Conservation (phyloP, 148 eudicot genomes). For the Rhododendron simsii region DNA sequence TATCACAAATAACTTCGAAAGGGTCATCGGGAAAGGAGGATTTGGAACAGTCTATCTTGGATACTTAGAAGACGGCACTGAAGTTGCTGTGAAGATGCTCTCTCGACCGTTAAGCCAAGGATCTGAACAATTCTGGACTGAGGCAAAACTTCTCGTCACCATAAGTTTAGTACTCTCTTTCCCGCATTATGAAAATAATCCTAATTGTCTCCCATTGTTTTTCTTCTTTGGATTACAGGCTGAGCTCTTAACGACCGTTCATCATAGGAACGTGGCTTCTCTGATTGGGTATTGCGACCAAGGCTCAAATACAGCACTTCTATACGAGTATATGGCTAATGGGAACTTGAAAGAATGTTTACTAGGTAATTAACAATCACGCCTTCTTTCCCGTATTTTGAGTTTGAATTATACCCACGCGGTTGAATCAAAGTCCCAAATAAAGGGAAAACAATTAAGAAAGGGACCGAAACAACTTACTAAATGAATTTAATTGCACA, state of each 20-base stretch:
- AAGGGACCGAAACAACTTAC: neutral
- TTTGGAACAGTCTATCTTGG: neutral
- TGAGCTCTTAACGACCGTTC: neutral
- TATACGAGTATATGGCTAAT: neutral
- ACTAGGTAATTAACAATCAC: neutral
- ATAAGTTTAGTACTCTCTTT: neutral
- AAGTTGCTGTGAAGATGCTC: neutral
- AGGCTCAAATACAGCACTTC: neutral
- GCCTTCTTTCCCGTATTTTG: neutral
- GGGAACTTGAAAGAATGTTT: neutral
- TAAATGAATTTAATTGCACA: neutral
- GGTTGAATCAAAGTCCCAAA: neutral
- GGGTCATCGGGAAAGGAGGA: neutral
- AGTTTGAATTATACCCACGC: neutral
- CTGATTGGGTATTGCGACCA: neutral
- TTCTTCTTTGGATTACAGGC: neutral
- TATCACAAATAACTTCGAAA: conserved; percentile 10
- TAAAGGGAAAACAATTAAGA: neutral
- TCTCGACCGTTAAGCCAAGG: neutral
- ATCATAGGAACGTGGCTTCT: neutral
- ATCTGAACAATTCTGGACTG: neutral
- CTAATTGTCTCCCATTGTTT: neutral
- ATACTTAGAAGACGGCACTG: neutral
- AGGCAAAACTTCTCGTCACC: neutral
- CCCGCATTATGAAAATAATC: neutral